A percentile compares a stretch with the other conserved stretches of the same genome.
These are phyloP conservation scores for Leccinum rimulosum DNA, from an alignment of 768 basidiomycete species.

Conservation along the genomic window DNA sequence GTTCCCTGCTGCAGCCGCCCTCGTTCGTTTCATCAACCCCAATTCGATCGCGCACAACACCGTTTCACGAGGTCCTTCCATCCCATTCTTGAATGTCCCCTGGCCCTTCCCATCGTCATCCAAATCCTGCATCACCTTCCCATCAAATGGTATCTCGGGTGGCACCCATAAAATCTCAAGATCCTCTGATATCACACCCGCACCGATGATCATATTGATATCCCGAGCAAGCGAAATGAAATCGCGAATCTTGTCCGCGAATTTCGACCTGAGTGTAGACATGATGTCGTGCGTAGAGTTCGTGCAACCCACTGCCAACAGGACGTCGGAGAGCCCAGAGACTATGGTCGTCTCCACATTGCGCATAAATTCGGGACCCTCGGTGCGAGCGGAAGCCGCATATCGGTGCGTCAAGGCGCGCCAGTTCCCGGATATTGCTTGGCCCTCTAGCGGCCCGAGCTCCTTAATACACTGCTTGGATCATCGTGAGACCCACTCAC, in stretches of 20 bases:
- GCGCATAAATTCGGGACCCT: constrained; percentile 13
- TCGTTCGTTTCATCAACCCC: constrained; percentile 27
- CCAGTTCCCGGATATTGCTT: constrained; percentile 43
- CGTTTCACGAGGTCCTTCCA: not conserved
- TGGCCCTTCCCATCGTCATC: constrained; percentile 18
- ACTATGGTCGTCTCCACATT: constrained; percentile 8
- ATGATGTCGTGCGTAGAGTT: constrained; percentile 25
- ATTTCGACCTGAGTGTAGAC: constrained; percentile 40
- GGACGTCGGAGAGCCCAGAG: constrained; percentile 24
- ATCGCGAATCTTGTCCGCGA: constrained; percentile 38
- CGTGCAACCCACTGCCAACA: constrained; percentile 26
- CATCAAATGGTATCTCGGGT: constrained; percentile 14
- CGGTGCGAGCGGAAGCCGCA: constrained; percentile 4
- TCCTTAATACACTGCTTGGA: not conserved
- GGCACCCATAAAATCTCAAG: constrained; percentile 18
- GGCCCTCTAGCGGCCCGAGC: constrained; percentile 32
- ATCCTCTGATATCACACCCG: constrained; percentile 26
- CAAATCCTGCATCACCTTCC: constrained; percentile 20
- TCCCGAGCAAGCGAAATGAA: constrained; percentile 45
- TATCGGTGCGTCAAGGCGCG: constrained; percentile 36
- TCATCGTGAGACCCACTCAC: constrained; percentile 22
- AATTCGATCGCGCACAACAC: constrained; percentile 35
- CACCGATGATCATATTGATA: constrained; percentile 36
- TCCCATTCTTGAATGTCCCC: not conserved
- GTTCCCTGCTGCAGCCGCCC: constrained; percentile 4